Evolutionary conservation across 2,329 filamentous ascomycete genomes (phyloP).

Genomic region (Thelonectria blattea): DNA sequence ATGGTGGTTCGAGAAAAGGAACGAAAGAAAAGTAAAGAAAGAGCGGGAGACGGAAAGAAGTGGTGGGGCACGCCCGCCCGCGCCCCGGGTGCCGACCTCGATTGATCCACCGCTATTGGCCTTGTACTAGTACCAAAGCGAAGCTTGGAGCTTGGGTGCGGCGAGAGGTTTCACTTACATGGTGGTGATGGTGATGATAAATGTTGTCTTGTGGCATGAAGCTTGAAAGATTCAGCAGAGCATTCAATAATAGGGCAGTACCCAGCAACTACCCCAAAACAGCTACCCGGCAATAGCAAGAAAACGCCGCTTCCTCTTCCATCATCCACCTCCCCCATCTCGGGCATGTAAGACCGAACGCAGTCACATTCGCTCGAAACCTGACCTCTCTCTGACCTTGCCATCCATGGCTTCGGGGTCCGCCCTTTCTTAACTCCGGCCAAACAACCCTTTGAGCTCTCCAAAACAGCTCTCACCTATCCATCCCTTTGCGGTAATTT

Average conservation of each 20-base stretch:
- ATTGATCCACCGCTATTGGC: background rate
- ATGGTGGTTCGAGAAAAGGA: constrained; percentile 9
- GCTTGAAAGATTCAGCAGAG: too few relatives aligned
- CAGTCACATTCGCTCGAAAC: too few relatives aligned
- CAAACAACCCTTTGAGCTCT: background rate
- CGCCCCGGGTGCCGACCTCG: too few relatives aligned
- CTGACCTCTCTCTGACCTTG: background rate
- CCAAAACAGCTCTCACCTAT: background rate
- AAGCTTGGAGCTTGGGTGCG: background rate
- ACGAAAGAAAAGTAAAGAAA: background rate
- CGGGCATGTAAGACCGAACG: too few relatives aligned
- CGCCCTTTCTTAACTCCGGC: background rate
- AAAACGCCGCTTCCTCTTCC: too few relatives aligned
- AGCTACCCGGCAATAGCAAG: too few relatives aligned
- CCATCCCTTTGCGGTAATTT: background rate
- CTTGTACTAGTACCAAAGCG: background rate
- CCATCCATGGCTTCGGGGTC: too few relatives aligned
- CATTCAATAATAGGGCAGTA: too few relatives aligned
- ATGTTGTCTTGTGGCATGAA: too few relatives aligned
- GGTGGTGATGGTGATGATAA: background rate
- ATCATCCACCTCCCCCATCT: too few relatives aligned
- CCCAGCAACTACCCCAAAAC: too few relatives aligned
- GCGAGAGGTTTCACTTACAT: constrained; percentile 1
- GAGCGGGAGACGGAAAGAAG: background rate
- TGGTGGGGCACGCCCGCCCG: constrained; percentile 10